phyloP scores from a whole-genome alignment of 1,139 yeast species.

The Pichia sp. region DNA sequence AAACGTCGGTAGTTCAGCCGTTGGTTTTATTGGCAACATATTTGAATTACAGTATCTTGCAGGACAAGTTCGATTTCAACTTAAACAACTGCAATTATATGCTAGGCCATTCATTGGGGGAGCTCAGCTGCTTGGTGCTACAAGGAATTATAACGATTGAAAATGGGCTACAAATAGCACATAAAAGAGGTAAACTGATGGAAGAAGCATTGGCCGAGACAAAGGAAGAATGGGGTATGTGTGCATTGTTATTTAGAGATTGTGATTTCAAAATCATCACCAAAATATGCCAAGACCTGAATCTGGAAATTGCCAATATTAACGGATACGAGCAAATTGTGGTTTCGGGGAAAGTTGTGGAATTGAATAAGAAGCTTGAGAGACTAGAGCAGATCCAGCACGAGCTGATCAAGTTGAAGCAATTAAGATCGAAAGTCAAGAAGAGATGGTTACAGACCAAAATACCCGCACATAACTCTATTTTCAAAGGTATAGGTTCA shows the following conservation, averaged over 20 bases:
- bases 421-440: conserved; percentile 19
- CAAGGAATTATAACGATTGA: conserved; percentile 22
- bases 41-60: conserved; percentile 16
- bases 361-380: conserved; percentile 11
- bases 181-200: conserved; percentile 26
- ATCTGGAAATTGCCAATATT: conserved; percentile 23
- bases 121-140: conserved; percentile 23
- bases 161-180: conserved; percentile 21
- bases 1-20: conserved; percentile 28
- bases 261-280: conserved; percentile 17
- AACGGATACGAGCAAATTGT: conserved; percentile 29
- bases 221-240: conserved; percentile 21
- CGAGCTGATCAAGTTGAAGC: conserved; percentile 10
- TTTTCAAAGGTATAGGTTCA: conserved; percentile 19
- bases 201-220: conserved; percentile 13
- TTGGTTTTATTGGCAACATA: conserved; percentile 24
- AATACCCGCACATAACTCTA: conserved; percentile 26
- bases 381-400: conserved; percentile 11
- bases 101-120: conserved; percentile 31
- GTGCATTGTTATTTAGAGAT: conserved; percentile 23
- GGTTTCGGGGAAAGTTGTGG: conserved; percentile 21
- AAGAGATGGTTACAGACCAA: conserved; percentile 21
- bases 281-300: conserved; percentile 9
- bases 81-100: conserved; percentile 17
- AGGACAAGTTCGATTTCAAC: conserved; percentile 16